These are phyloP conservation scores for Dendrobium catenatum DNA, from an alignment of 106 monocot species.

Conservation along the genomic window DNA sequence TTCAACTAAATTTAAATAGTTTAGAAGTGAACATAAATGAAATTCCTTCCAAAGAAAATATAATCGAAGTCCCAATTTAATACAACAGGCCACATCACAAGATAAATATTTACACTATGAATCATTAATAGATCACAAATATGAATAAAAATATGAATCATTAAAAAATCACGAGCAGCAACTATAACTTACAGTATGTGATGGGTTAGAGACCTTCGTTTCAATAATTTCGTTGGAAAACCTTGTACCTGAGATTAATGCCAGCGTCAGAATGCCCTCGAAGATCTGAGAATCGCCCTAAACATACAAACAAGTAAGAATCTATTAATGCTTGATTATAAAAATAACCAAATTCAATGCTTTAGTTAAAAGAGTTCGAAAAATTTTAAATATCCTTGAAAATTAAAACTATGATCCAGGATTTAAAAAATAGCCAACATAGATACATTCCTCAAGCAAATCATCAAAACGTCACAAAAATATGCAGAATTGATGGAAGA, in stretches of 20 bases:
- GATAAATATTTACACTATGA: neutral
- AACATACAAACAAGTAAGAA: slow-evolving; percentile 7
- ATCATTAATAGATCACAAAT: neutral
- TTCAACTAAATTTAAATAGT: neutral
- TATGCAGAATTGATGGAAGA: neutral
- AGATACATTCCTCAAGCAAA: neutral
- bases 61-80: neutral
- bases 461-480: neutral
- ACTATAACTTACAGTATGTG: slow-evolving; percentile 3
- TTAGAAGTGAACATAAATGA: neutral
- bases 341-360: neutral
- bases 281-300: slow-evolving; percentile 21
- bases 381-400: neutral
- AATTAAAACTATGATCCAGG: neutral
- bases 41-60: neutral
- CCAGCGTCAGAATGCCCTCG: slow-evolving; percentile 26
- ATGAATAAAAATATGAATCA: neutral
- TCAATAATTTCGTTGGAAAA: slow-evolving; percentile 28
- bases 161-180: neutral
- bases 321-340: neutral
- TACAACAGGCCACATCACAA: neutral
- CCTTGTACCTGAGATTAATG: slow-evolving; percentile 14
- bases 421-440: neutral
- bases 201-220: slow-evolving; percentile 26
- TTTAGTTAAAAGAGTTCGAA: neutral